Percentiles rank a stretch among this genome's conserved stretches.
Evolutionary conservation across 441 rosid genomes (phyloP).

Genomic region (Mallotus japonicus): DNA sequence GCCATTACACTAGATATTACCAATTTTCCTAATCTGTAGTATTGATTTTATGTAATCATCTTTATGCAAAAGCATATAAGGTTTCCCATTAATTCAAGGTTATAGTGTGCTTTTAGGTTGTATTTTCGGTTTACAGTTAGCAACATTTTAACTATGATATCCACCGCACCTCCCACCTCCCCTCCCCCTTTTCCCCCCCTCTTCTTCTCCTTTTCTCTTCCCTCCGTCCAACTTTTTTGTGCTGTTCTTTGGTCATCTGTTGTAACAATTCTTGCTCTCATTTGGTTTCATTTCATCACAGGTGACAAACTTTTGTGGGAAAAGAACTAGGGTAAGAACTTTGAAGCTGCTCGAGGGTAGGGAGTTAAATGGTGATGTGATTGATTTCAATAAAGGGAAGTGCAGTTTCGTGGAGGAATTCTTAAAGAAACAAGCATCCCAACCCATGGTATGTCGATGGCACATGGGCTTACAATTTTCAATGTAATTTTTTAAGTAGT

Average conservation of each 20-base stretch:
- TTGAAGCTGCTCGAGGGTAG: slow-evolving; percentile 49
- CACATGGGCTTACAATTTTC: background rate
- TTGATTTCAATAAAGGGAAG: slow-evolving; percentile 35
- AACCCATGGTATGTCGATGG: slow-evolving; percentile 46
- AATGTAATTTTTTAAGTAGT: background rate
- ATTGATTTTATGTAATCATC: background rate
- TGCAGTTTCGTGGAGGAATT: slow-evolving; percentile 56
- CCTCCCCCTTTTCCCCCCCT: no score
- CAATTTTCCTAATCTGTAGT: background rate
- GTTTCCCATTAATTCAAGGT: background rate
- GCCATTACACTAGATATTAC: background rate
- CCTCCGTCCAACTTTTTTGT: background rate
- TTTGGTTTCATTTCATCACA: slow-evolving; percentile 19
- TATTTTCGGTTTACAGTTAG: background rate
- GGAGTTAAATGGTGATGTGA: slow-evolving; percentile 53
- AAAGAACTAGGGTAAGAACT: slow-evolving; percentile 32
- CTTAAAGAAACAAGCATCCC: slow-evolving; percentile 48
- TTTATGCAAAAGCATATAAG: background rate
- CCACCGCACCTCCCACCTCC: no score
- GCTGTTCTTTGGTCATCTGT: background rate
- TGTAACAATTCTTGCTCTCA: background rate
- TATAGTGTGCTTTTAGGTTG: background rate
- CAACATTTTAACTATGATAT: background rate
- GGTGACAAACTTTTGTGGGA: slow-evolving; percentile 28
- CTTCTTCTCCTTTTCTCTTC: no score